Conservation (phyloP, 805 yeast species). For the Sporopachydermia lactativora region DNA sequence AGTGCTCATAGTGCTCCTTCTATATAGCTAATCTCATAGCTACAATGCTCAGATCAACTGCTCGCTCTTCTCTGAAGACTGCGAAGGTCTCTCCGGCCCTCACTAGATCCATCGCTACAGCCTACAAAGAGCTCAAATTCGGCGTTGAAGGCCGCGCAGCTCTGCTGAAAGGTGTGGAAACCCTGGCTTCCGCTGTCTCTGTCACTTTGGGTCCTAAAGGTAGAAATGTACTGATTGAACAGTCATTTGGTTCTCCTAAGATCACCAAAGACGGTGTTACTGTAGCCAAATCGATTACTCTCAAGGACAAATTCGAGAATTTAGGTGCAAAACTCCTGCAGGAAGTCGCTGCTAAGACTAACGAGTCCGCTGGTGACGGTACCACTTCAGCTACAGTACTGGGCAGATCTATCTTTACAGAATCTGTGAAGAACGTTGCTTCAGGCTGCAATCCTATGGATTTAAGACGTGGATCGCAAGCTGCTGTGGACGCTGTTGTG, state of each 20-base stretch:
- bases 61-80: constrained; percentile 5
- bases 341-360: constrained; percentile 95
- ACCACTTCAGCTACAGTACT: constrained; percentile 95
- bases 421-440: constrained; percentile 91
- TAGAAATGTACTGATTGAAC: constrained; percentile 92
- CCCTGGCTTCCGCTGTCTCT: constrained; percentile 90
- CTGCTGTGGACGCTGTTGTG: constrained; percentile 91
- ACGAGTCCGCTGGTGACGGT: constrained; percentile 97
- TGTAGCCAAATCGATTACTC: constrained; percentile 73
- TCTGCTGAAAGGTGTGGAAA: constrained; percentile 82
- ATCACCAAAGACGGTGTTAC: constrained; percentile 99
- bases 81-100: background rate
- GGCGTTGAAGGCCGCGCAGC: constrained; percentile 98
- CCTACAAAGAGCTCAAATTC: constrained; percentile 88
- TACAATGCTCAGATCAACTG: constrained; percentile 10
- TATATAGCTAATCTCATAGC: background rate
- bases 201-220: constrained; percentile 98
- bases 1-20: background rate
- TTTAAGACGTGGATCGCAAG: constrained; percentile 91
- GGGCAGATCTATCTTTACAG: constrained; percentile 91
- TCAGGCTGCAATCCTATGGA: constrained; percentile 99
- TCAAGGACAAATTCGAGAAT: constrained; percentile 87
- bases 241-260: constrained; percentile 92
- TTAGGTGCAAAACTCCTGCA: constrained; percentile 91
- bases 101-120: constrained; percentile 3